phyloP scores from a whole-genome alignment of 768 basidiomycete species.

The Exsudoporus frostii region DNA sequence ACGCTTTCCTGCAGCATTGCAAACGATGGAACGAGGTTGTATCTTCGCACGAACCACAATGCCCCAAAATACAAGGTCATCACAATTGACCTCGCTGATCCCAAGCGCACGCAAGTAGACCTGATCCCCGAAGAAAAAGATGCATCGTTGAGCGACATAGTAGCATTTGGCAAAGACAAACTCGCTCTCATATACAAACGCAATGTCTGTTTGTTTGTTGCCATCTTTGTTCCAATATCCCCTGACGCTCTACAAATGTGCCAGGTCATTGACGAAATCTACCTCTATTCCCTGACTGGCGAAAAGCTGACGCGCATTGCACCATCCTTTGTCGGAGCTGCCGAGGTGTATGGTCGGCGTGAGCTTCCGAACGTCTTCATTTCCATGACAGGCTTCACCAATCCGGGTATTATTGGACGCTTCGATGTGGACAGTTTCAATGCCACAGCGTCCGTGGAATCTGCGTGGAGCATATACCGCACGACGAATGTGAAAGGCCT shows the following conservation, averaged over 20 bases:
- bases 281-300: conserved; percentile 61
- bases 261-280: conserved; percentile 75
- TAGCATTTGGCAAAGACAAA: conserved; percentile 50
- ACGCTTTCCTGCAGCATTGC: conserved; percentile 44
- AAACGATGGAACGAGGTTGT: conserved; percentile 61
- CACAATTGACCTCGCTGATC: conserved; percentile 56
- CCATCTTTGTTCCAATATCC: not conserved
- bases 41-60: conserved; percentile 60
- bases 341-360: conserved; percentile 48
- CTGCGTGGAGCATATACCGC: conserved; percentile 58
- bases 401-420: conserved; percentile 60
- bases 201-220: conserved; percentile 48
- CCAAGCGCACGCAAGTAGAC: conserved; percentile 46
- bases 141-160: conserved; percentile 53
- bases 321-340: conserved; percentile 64
- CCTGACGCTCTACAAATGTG: conserved; percentile 6
- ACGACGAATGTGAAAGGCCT: conserved; percentile 59
- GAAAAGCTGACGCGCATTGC: conserved; percentile 53
- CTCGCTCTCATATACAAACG: conserved; percentile 66
- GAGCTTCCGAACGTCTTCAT: conserved; percentile 62
- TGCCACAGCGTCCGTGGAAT: conserved; percentile 31
- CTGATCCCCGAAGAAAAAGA: conserved; percentile 68
- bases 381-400: conserved; percentile 64
- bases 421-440: conserved; percentile 51
- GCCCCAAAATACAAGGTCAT: conserved; percentile 68